Evolutionary conservation across 768 basidiomycete genomes (phyloP).

Genomic region (Cystofilobasidium ferigula): DNA sequence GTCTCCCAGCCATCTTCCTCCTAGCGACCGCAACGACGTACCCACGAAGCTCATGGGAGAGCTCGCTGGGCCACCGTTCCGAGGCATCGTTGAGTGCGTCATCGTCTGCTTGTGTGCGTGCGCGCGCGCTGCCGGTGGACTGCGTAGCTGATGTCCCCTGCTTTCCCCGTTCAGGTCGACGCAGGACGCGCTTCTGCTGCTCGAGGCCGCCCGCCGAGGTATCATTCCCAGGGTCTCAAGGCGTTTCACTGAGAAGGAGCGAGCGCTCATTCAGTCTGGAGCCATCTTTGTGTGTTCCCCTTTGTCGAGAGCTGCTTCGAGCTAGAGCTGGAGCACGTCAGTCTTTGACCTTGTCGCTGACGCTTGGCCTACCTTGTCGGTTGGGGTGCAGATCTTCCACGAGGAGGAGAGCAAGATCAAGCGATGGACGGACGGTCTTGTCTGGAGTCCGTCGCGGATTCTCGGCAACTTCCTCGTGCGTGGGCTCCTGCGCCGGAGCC

Average conservation of each 20-base stretch:
- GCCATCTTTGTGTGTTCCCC: conserved; percentile 19
- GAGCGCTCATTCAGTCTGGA: conserved; percentile 17
- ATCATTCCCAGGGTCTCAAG: conserved; percentile 53
- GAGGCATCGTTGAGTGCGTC: conserved; percentile 61
- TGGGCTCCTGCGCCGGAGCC: not conserved
- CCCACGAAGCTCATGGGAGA: not conserved
- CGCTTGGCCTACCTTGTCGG: not conserved
- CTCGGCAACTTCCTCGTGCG: conserved; percentile 1
- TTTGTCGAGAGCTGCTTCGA: no score
- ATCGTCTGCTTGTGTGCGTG: not conserved
- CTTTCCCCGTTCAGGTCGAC: conserved; percentile 46
- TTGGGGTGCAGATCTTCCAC: conserved; percentile 15
- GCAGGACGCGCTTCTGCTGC: conserved; percentile 83
- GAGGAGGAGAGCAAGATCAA: conserved; percentile 23
- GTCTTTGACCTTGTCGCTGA: not conserved
- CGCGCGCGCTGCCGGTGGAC: not conserved
- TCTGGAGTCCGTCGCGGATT: conserved; percentile 15
- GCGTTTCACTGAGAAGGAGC: conserved; percentile 21
- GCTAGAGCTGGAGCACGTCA: no score
- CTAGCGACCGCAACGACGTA: not conserved
- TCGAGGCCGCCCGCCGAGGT: conserved; percentile 82
- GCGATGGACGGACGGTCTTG: conserved; percentile 32
- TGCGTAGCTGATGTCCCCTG: not conserved
- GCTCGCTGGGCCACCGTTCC: conserved; percentile 9
- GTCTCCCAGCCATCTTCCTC: not conserved